These are phyloP conservation scores for Collariella sp. DNA, from an alignment of 495 filamentous ascomycete genomes.

Conservation along the genomic window DNA sequence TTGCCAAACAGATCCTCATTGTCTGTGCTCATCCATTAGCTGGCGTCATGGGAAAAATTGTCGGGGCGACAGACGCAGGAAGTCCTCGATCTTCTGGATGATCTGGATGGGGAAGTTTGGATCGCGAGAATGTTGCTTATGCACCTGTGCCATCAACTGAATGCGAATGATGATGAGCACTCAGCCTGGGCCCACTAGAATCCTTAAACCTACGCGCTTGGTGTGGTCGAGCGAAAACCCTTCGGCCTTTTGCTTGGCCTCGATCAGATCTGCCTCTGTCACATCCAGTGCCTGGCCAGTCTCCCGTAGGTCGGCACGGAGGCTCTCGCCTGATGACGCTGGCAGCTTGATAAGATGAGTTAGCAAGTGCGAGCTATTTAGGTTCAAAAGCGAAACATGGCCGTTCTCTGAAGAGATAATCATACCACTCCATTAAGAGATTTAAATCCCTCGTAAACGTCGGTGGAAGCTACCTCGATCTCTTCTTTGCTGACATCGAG, in stretches of 20 bases:
- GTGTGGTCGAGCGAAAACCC: conserved; percentile 29
- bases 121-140: conserved; percentile 25
- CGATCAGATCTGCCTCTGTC: conserved; percentile 27
- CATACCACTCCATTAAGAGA: conserved; percentile 4
- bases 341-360: not conserved
- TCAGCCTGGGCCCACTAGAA: not conserved
- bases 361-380: not conserved
- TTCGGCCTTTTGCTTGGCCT: conserved; percentile 26
- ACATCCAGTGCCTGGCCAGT: conserved; percentile 14
- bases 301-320: not conserved
- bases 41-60: not conserved
- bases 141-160: conserved; percentile 19
- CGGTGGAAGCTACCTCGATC: not conserved
- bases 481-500: not conserved
- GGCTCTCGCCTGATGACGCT: not conserved
- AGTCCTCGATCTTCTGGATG: conserved; percentile 26
- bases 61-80: conserved; percentile 14
- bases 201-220: conserved; percentile 7
- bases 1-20: conserved; percentile 30
- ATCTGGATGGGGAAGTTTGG: conserved; percentile 31
- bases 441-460: conserved; percentile 2
- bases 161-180: not conserved
- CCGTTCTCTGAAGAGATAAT: no score
- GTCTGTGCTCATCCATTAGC: conserved; percentile 11
- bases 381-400: no score